Conservation (phyloP, 495 filamentous ascomycete genomes). For the Tuber borchii region DNA sequence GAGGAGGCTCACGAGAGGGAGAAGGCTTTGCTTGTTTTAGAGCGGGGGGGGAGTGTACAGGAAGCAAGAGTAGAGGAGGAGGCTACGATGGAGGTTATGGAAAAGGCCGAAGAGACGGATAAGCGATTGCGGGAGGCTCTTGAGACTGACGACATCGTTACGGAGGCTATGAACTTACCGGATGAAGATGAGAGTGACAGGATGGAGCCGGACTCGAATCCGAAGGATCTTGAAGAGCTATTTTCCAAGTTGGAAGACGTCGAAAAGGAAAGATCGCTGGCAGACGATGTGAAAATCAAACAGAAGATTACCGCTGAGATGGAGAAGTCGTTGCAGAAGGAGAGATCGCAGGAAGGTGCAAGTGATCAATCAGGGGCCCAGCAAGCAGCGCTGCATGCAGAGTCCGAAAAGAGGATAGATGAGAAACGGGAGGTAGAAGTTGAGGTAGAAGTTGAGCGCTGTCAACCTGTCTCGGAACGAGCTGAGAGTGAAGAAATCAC, state of each 20-base stretch:
- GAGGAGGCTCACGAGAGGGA: constrained; percentile 31
- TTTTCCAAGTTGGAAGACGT: constrained; percentile 25
- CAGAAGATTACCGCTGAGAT: not conserved
- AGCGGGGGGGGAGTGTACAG: constrained; percentile 27
- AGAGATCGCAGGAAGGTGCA: constrained; percentile 8
- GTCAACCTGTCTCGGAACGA: constrained; percentile 2
- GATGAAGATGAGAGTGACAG: constrained; percentile 23
- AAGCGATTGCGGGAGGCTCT: constrained; percentile 32
- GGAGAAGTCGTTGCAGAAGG: constrained; percentile 1
- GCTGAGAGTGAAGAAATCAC: constrained; percentile 2
- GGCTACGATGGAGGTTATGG: constrained; percentile 37
- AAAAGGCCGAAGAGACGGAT: constrained; percentile 36
- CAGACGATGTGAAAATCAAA: not conserved
- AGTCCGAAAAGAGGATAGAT: too few species aligned
- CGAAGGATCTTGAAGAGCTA: constrained; percentile 14
- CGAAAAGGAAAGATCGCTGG: constrained; percentile 16
- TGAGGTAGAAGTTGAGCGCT: constrained; percentile 12
- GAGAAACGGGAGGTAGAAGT: too few species aligned
- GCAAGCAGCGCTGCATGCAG: not conserved
- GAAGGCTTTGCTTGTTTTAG: constrained; percentile 32
- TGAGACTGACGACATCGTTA: constrained; percentile 34
- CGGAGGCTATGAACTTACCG: constrained; percentile 32
- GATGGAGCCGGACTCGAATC: not conserved
- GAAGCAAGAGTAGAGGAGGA: constrained; percentile 33
- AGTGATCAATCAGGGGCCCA: not conserved